Conservation (phyloP, 2,329 filamentous ascomycete species). For the Phialemonium atrogriseum region DNA sequence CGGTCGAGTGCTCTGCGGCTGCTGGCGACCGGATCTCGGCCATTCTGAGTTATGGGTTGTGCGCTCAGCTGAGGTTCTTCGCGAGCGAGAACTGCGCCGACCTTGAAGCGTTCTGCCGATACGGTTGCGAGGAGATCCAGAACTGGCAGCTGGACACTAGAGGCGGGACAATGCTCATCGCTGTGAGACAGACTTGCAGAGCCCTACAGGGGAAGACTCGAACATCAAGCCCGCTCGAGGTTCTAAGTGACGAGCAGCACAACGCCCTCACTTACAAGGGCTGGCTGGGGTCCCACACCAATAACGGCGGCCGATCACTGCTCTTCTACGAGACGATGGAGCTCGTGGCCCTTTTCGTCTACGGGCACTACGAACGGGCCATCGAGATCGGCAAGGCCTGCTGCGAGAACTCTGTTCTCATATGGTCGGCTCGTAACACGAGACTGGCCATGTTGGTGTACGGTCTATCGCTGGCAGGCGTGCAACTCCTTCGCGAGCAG, state of each 20-base stretch:
- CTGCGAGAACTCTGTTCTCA: constrained; percentile 34
- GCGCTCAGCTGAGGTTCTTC: constrained; percentile 60
- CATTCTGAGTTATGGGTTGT: constrained; percentile 62
- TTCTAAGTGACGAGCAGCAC: constrained; percentile 64
- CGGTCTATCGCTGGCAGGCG: constrained; percentile 46
- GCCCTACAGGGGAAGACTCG: constrained; percentile 69
- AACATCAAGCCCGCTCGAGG: constrained; percentile 35
- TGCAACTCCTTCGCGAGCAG: constrained; percentile 39
- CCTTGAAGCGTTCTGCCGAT: constrained; percentile 61
- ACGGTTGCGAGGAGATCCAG: constrained; percentile 64
- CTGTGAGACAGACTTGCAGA: constrained; percentile 56
- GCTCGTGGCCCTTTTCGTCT: constrained; percentile 54
- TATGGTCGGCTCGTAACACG: constrained; percentile 54
- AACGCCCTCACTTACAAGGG: constrained; percentile 48
- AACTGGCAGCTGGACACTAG: constrained; percentile 65
- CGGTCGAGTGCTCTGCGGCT: constrained; percentile 56
- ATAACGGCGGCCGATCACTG: constrained; percentile 54
- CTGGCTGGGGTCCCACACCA: constrained; percentile 44
- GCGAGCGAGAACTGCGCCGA: constrained; percentile 61
- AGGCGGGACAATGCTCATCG: constrained; percentile 61
- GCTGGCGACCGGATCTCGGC: constrained; percentile 65
- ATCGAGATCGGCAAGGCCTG: constrained; percentile 47
- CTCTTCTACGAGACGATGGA: constrained; percentile 62
- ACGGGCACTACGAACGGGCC: constrained; percentile 52
- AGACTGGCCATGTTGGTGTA: constrained; percentile 51